Base-by-base conservation (phyloP, 2,329 filamentous ascomycete genomes). In the Chaetomium globosum region DNA sequence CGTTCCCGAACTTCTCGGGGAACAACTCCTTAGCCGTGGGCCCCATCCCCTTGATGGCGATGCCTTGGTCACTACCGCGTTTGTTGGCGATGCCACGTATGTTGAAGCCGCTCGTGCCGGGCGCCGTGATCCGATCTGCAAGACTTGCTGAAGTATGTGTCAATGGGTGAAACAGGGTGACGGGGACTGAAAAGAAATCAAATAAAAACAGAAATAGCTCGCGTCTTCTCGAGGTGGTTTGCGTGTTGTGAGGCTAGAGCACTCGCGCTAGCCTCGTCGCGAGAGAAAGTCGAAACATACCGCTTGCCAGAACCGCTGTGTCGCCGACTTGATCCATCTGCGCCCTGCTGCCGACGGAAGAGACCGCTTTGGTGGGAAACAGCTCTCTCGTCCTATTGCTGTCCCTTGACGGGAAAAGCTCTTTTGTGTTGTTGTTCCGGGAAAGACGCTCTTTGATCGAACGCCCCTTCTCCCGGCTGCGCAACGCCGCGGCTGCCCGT, bases 1-100 rank as follows among this genome's bases (percentile, higher is more conserved):
- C 77, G 73, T 91, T 75, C 73, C 80, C 80, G 53, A 87, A 84
- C 69, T 86, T 89, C 19, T 82, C 81, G 0, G 89, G 89, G 71
- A 92, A 92, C 23, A 93, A 75, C 75, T 93, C 90, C 69, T 85
- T 88, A 2, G 82, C 83, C 7, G 72, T 80, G 71, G 77, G 80
- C 12, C 85, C 86, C 2, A 81, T 80, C 2, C 89, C 90, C 73
- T 90, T 92, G 74, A 92, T 92, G 12, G 82, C 80, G 68, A 91
- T 83, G 0, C 83, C 86, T 28, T 79, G 78, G 33, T 80, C 78
- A 16, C 77, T 74, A 39, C 78, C 75, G 31, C 79, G 78, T 66
- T 82, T 80, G 59, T 75, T 78, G 5, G 86, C 83, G 19, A 81
- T 72, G 23, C 88, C 89, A 55, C 85, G 85, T 69, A 91, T 90